Conservation (phyloP, 2,329 filamentous ascomycete species). For the Colletotrichum filicis region DNA sequence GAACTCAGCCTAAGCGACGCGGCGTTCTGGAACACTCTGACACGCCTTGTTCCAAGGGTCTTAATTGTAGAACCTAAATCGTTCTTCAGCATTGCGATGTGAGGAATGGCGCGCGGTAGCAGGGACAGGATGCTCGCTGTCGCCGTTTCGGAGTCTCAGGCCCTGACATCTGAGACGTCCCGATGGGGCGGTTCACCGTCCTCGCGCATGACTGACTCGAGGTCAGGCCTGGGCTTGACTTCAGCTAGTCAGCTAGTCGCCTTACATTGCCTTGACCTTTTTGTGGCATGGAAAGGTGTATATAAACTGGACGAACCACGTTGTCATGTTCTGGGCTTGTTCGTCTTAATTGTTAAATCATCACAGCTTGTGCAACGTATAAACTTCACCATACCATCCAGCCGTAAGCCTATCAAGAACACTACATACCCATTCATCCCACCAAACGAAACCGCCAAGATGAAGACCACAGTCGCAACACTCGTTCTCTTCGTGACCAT, state of each 20-base stretch:
- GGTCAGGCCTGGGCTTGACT: no score
- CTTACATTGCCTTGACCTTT: not conserved
- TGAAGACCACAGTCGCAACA: constrained; percentile 10
- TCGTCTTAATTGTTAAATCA: not conserved
- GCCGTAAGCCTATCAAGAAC: not conserved
- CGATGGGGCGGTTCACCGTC: not conserved
- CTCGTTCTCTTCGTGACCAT: not conserved
- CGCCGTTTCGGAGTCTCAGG: constrained; percentile 4
- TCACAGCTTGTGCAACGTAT: not conserved
- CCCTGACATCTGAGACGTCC: constrained; percentile 24
- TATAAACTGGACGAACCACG: constrained; percentile 8
- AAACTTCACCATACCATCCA: not conserved
- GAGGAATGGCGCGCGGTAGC: not conserved
- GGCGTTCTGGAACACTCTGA: constrained; percentile 8
- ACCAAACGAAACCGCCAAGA: not conserved
- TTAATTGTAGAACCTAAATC: not conserved
- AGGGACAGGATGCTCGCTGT: constrained; percentile 7
- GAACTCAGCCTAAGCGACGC: not conserved
- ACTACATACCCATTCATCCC: not conserved
- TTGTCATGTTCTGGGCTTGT: not conserved
- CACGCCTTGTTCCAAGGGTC: not conserved
- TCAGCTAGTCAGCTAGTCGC: not conserved
- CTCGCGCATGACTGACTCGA: constrained; percentile 12
- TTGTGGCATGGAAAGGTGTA: not conserved
- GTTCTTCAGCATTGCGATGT: not conserved